phyloP scores from a whole-genome alignment of 305 asterid species.

The Rubia peregrina region DNA sequence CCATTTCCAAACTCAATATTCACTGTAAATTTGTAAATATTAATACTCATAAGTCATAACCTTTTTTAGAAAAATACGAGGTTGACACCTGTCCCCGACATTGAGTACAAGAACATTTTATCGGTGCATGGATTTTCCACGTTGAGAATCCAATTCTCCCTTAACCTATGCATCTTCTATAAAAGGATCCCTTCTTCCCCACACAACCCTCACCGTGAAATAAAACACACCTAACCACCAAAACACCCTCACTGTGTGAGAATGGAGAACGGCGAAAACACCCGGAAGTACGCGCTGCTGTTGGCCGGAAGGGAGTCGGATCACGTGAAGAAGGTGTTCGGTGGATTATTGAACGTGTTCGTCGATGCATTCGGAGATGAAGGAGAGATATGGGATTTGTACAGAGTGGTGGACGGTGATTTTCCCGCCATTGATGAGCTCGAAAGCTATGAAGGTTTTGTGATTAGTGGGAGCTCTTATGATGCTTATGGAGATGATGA shows the following conservation, averaged over 20 bases:
- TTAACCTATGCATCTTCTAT: not conserved
- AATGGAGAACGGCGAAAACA: slow-evolving; percentile 27
- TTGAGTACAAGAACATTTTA: not conserved
- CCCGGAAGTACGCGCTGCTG: slow-evolving; percentile 47
- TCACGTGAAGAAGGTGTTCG: slow-evolving; percentile 49
- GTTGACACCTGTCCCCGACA: too few relatives aligned
- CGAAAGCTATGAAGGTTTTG: slow-evolving; percentile 49
- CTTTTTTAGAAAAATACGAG: too few relatives aligned
- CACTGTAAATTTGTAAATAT: too few relatives aligned
- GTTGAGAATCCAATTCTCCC: not conserved
- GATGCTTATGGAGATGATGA: slow-evolving; percentile 57
- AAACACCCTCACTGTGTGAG: not conserved
- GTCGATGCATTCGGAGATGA: slow-evolving; percentile 47
- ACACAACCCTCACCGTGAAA: not conserved
- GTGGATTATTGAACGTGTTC: slow-evolving; percentile 63
- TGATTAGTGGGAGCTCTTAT: slow-evolving; percentile 62
- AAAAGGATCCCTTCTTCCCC: not conserved
- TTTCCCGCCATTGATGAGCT: slow-evolving; percentile 46
- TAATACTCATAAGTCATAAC: too few relatives aligned
- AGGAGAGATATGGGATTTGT: slow-evolving; percentile 67
- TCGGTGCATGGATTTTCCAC: not conserved
- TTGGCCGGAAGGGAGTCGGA: slow-evolving; percentile 57
- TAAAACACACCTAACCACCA: too few relatives aligned
- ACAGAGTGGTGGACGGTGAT: slow-evolving; percentile 55
- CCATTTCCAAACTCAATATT: too few relatives aligned